These are phyloP conservation scores for Fusarium sp. DNA, from an alignment of 2,329 filamentous ascomycete species.

Conservation along the genomic window DNA sequence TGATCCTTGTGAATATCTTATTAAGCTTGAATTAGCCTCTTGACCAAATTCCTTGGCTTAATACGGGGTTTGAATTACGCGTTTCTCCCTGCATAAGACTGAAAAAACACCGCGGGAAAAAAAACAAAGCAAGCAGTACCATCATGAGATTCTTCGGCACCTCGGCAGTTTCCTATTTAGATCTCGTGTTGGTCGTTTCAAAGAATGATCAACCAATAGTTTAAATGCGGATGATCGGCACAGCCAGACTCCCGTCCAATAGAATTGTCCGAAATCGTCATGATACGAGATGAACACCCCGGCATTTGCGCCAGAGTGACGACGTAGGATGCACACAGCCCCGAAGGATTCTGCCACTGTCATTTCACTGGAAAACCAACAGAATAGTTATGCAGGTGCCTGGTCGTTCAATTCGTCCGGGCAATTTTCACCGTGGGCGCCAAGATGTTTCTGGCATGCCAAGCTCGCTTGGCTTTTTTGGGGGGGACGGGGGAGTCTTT, in stretches of 20 bases:
- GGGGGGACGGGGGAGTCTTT: neutral
- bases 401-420: neutral
- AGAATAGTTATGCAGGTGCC: neutral
- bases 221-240: neutral
- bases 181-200: neutral
- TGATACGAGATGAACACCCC: neutral
- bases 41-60: neutral
- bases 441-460: conserved; percentile 7
- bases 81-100: neutral
- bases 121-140: neutral
- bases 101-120: neutral
- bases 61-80: neutral
- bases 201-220: neutral
- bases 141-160: neutral
- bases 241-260: neutral
- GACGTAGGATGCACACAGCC: neutral
- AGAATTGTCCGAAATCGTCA: accelerated
- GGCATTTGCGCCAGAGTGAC: neutral
- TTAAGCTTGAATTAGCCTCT: neutral
- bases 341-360: neutral
- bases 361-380: neutral
- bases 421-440: neutral
- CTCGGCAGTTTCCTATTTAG: neutral
- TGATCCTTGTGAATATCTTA: neutral
- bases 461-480: conserved; percentile 8